Conservation (phyloP, 768 basidiomycete species). For the Mycena polygramma region DNA sequence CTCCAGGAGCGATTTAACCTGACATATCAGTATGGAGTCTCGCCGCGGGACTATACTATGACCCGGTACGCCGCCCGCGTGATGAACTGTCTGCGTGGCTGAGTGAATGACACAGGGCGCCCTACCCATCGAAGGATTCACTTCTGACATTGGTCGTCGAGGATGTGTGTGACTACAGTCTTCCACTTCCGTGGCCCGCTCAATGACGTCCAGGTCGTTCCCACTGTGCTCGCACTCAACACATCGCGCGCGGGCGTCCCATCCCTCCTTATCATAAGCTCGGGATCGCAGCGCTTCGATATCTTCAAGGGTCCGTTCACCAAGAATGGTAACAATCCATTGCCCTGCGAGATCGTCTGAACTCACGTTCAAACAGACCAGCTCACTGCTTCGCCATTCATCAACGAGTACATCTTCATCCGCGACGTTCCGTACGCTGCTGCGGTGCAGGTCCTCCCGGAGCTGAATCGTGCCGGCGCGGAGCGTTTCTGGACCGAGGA, state of each 20-base stretch:
- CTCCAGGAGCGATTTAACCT: conserved; percentile 64
- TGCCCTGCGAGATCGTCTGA: too few relatives aligned
- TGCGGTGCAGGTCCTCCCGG: conserved; percentile 56
- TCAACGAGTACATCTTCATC: conserved; percentile 61
- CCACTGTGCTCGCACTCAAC: conserved; percentile 57
- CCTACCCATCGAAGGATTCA: conserved; percentile 58
- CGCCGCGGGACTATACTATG: conserved; percentile 71
- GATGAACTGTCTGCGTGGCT: background rate
- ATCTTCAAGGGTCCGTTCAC: conserved; percentile 67
- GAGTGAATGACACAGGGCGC: conserved; percentile 45
- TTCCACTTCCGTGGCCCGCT: conserved; percentile 4
- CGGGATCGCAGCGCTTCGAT: conserved; percentile 61
- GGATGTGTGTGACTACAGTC: conserved; percentile 42
- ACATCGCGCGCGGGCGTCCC: conserved; percentile 59
- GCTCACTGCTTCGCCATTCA: conserved; percentile 68
- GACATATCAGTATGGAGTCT: conserved; percentile 60
- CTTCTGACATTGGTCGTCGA: conserved; percentile 60
- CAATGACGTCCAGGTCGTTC: conserved; percentile 46
- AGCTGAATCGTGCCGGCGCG: conserved; percentile 40
- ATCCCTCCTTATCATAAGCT: conserved; percentile 60
- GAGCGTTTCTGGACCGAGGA: conserved; percentile 30
- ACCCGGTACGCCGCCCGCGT: conserved; percentile 49
- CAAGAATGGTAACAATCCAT: conserved; percentile 50
- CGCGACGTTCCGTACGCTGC: conserved; percentile 54
- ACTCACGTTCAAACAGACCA: conserved; percentile 51